Base-by-base conservation (phyloP, 148 eudicot species). In the Salicornia ramosissima region DNA sequence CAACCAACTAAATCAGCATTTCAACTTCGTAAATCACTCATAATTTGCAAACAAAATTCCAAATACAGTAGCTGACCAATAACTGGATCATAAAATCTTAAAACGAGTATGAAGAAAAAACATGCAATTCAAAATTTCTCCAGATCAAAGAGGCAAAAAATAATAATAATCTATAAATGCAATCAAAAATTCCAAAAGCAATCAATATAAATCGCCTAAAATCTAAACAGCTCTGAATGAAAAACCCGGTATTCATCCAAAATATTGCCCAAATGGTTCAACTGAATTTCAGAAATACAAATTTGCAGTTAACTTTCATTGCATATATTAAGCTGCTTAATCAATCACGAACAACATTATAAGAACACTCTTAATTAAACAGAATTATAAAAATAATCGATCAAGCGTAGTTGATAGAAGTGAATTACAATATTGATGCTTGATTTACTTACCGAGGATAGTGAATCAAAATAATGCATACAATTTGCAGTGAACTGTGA, bases 71-170 rank as follows among this genome's bases (percentile, higher is more conserved):
- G n/a, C n/a, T n/a, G n/a, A n/a, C n/a, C n/a, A n/a, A n/a, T n/a
- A n/a, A n/a, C n/a, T n/a, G 19, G 8, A 69, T 40, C 64, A 56
- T 6, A 40, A 59, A 59, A 59, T 55, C 64, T 59, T 19, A 6
- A 59, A 59, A 31, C 18, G 21, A 9, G 40, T 31, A 57, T 29
- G n/a, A 29, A 57, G n/a, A n/a, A n/a, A n/a, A n/a, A n/a, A n/a
- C n/a, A n/a, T n/a, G 9, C 5, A 65, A n/a, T 30, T 5, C 10
- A 31, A 36, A 60, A 24, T 14, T 64, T 67, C 14, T 58, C 60
- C 8, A 40, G 59, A 68, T 68, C 47, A 52, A 68, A 68, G 51
- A 33, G 40, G 9, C n/a, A n/a, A n/a, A n/a, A n/a, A n/a, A n/a
- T n/a, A n/a, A n/a, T n/a, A n/a, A n/a, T n/a, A n/a, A n/a, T n/a